A percentile compares a stretch with the other conserved stretches of the same genome.
phyloP scores from a whole-genome alignment of 1,284 basidiomycete genomes.

The Apiotrichum domesticum region DNA sequence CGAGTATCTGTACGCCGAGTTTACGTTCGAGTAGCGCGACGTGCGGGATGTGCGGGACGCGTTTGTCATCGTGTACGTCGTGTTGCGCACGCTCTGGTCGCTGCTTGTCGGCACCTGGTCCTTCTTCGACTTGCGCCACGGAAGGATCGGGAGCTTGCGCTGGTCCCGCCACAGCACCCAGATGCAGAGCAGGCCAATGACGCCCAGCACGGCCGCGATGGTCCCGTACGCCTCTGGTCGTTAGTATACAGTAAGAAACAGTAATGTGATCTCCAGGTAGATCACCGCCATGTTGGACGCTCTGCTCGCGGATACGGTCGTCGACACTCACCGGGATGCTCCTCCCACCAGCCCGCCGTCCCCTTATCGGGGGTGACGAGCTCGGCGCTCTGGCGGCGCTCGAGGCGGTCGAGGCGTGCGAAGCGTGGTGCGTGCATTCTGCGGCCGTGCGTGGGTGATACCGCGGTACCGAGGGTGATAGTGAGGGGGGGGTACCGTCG shows the following conservation, averaged over 20 bases:
- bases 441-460: too few species aligned
- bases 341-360: constrained; percentile 2
- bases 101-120: not conserved
- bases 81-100: too few species aligned
- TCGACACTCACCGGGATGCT: constrained; percentile 2
- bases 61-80: too few species aligned
- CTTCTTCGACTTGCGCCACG: constrained; percentile 3
- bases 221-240: constrained; percentile 1
- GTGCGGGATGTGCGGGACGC: too few species aligned
- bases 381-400: not conserved
- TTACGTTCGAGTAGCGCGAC: too few species aligned
- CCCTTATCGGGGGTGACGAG: not conserved
- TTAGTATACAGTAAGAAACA: not conserved
- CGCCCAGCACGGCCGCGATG: constrained; percentile 1
- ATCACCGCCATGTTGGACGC: too few species aligned
- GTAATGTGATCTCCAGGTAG: too few species aligned
- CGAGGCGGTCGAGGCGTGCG: not conserved
- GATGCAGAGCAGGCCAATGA: not conserved
- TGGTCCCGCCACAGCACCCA: constrained; percentile 5
- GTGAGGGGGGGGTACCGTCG: too few species aligned
- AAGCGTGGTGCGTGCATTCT: too few species aligned
- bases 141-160: not conserved
- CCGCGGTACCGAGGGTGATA: too few species aligned
- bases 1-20: too few species aligned
- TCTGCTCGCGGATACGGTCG: too few species aligned